Evolutionary conservation across 1,284 basidiomycete genomes (phyloP).

Genomic region (Leccinum solheimii): DNA sequence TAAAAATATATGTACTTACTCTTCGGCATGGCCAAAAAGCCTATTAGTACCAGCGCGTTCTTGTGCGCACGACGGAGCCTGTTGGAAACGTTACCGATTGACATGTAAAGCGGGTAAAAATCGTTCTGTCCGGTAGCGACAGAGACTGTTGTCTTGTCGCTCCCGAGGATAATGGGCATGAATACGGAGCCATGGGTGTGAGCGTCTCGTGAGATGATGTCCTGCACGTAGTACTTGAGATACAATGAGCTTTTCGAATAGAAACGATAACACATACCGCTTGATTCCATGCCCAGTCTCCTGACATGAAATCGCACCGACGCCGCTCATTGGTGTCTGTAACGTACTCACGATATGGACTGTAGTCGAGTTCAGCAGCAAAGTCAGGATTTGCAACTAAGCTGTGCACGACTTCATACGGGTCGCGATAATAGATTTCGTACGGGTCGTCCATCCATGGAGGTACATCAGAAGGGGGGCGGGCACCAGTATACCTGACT

Average conservation of each 20-base stretch:
- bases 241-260: no score
- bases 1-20: not conserved
- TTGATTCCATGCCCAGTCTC: no score
- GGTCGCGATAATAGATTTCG: not conserved
- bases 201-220: not conserved
- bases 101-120: not conserved
- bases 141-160: not conserved
- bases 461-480: not conserved
- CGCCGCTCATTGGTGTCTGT: no score
- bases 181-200: not conserved
- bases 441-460: not conserved
- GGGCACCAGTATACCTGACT: not conserved
- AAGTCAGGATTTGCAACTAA: not conserved
- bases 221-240: not conserved
- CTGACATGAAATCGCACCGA: no score
- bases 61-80: not conserved
- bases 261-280: no score
- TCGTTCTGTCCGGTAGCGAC: not conserved
- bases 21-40: not conserved
- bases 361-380: not conserved
- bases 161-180: not conserved
- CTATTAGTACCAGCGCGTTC: not conserved
- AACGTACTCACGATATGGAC: not conserved
- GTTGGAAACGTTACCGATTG: not conserved
- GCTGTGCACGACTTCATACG: not conserved